Evolutionary conservation across 116 monocot species (phyloP).

Genomic region (Trichopus zeylanicus): DNA sequence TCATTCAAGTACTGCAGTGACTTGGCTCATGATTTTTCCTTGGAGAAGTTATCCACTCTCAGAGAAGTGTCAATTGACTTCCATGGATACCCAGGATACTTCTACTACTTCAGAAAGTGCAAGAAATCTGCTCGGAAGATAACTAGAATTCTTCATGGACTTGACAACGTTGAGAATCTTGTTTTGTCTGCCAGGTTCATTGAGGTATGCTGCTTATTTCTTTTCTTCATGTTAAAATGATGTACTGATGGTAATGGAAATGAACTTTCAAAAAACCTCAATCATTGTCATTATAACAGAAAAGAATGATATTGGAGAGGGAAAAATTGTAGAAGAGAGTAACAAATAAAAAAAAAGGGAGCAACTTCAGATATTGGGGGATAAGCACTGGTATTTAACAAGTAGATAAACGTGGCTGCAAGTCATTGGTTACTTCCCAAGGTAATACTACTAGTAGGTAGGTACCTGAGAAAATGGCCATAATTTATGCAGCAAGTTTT

Average conservation of each 20-base stretch:
- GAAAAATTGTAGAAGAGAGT: neutral
- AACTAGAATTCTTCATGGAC: neutral
- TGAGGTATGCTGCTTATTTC: slow-evolving; percentile 1
- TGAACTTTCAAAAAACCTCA: neutral
- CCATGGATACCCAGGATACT: neutral
- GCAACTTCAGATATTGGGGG: too few relatives aligned
- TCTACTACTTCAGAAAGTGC: neutral
- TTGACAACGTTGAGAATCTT: neutral
- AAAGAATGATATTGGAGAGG: neutral
- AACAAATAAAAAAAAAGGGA: neutral
- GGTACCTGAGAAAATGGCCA: too few relatives aligned
- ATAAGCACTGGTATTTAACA: too few relatives aligned
- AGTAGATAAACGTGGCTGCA: too few relatives aligned
- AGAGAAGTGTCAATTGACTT: neutral
- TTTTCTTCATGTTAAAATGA: neutral
- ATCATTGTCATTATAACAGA: neutral
- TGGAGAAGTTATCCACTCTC: neutral
- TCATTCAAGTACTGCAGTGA: neutral
- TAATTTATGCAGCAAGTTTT: too few relatives aligned
- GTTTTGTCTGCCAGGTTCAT: neutral
- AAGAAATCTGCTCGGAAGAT: neutral
- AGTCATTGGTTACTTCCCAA: too few relatives aligned
- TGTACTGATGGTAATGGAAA: neutral
- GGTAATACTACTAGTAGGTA: too few relatives aligned
- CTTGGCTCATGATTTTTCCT: neutral